Evolutionary conservation across 768 basidiomycete genomes (phyloP), one percentile per base, ranked within the genome.

Genomic region (Filobasidium wieringae): DNA sequence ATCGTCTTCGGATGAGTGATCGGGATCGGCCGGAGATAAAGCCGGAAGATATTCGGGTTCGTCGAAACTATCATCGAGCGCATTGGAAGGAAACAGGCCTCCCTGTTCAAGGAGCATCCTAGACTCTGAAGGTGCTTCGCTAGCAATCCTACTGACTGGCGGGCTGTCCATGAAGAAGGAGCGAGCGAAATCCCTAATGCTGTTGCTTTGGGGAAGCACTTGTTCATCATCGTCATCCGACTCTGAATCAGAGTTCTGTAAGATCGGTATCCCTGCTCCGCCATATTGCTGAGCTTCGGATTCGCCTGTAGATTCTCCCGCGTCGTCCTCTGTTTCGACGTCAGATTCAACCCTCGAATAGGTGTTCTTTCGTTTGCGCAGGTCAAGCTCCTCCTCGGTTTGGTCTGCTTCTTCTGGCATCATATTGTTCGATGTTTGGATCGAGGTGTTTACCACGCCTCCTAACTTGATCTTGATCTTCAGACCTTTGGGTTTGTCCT

Each of bases 391-490:
- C 15, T 40, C 37, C 15, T 40, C 37, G 37, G 15, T 4, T 40
- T n/a, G n/a, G n/a, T n/a, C n/a, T n/a, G n/a, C n/a, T n/a, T n/a
- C n/a, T n/a, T n/a, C n/a, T n/a, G n/a, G n/a, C n/a, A n/a, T n/a
- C n/a, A n/a, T n/a, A n/a, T n/a, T n/a, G n/a, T n/a, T n/a, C n/a
- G n/a, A n/a, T n/a, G n/a, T n/a, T n/a, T n/a, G n/a, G n/a, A n/a
- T n/a, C n/a, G n/a, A 19, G 22, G 19, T 27, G 14, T 22, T 47
- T 19, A 22, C 17, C 24, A 47, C n/a, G 17, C 19, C 43, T 22
- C 43, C 43, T 14, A 47, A 27, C n/a, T 47, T 47, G 43, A 47
- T 47, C 43, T 47, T 47, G n/a, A 47, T 47, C n/a, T 24, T 47
- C n/a, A 47, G n/a, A 17, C 43, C 43, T 26, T 19, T 22, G 22